Percentiles rank a stretch among this genome's conserved stretches.
Conservation (phyloP, 2,329 filamentous ascomycete genomes). For the Magnaporthiopsis incrustans region DNA sequence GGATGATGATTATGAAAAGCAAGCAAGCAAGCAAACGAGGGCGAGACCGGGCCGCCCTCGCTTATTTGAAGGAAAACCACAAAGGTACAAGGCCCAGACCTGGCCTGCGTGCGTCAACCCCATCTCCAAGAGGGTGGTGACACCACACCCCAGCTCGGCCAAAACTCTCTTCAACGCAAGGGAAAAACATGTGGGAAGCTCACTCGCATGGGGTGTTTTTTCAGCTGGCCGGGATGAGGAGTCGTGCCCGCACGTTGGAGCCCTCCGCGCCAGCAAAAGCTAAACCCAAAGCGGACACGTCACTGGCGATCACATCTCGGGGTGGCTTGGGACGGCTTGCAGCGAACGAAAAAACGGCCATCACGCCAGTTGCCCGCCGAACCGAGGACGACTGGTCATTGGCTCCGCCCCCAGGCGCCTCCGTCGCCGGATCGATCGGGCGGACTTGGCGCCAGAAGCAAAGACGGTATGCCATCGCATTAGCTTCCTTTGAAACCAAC, state of each 20-base stretch:
- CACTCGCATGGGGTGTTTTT: not conserved
- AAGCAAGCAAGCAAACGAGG: not conserved
- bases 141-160: not conserved
- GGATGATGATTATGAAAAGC: not conserved
- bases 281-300: not conserved
- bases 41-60: not conserved
- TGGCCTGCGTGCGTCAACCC: not conserved
- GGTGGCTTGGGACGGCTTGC: not conserved
- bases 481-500: not conserved
- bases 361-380: not conserved
- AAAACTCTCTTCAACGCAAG: not conserved
- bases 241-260: not conserved
- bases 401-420: not conserved
- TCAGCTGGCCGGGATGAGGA: not conserved
- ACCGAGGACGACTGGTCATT: not conserved
- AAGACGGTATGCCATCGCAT: not conserved
- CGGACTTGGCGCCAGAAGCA: not conserved
- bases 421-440: not conserved
- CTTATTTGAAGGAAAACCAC: not conserved
- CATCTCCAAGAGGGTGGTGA: not conserved
- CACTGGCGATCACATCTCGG: not conserved
- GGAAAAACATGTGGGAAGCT: not conserved
- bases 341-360: not conserved
- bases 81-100: not conserved
- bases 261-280: not conserved